Conservation (phyloP, 139 green algal genomes). For the Desmodesmus armatus region DNA sequence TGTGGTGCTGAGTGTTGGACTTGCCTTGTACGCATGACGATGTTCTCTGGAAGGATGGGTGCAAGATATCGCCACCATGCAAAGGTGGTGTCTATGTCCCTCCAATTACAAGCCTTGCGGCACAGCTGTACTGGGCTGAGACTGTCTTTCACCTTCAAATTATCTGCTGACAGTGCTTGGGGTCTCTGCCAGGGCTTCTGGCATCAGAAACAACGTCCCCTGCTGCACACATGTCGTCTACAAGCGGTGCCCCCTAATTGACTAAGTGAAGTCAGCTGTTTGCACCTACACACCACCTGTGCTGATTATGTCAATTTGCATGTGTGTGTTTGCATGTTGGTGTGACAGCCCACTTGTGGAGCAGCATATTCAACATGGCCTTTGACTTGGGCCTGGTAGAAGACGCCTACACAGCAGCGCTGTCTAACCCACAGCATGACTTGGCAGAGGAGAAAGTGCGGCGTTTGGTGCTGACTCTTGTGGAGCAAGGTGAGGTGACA, state of each 20-base stretch:
- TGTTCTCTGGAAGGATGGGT: not conserved
- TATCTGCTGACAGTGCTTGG: too few relatives aligned
- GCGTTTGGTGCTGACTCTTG: slow-evolving; percentile 49
- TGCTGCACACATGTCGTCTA: too few relatives aligned
- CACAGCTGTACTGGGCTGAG: too few relatives aligned
- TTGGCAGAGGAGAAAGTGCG: slow-evolving; percentile 52
- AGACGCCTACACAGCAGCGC: slow-evolving; percentile 62
- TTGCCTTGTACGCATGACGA: too few relatives aligned
- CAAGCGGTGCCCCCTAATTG: too few relatives aligned
- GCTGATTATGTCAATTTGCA: not conserved
- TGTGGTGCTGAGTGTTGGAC: too few relatives aligned
- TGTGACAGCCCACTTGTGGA: slow-evolving; percentile 59
- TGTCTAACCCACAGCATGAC: slow-evolving; percentile 61
- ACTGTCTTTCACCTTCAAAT: too few relatives aligned
- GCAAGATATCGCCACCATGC: not conserved
- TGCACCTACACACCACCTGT: not conserved
- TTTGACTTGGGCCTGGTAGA: slow-evolving; percentile 48
- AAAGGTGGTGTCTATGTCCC: too few relatives aligned
- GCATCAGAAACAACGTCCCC: too few relatives aligned
- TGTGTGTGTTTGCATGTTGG: not conserved
- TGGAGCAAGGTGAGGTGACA: not conserved
- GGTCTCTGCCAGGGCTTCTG: too few relatives aligned
- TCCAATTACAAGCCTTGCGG: not conserved
- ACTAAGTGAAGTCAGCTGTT: too few relatives aligned
- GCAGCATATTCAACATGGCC: slow-evolving; percentile 57